Base-by-base conservation (phyloP, 768 basidiomycete genomes). In the Hygrocybe punicea region DNA sequence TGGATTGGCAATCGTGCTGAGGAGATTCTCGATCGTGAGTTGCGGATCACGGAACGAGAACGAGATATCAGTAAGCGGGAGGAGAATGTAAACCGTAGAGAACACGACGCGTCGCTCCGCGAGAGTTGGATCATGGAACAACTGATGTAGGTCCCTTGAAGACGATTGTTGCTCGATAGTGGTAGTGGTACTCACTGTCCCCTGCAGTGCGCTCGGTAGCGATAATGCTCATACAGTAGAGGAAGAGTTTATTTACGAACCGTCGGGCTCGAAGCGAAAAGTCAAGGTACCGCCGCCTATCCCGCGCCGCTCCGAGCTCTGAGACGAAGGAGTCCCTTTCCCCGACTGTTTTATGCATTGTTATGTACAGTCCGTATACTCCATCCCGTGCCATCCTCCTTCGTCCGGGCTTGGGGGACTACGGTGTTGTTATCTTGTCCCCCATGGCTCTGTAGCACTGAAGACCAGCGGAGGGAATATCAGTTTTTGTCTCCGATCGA, bases 51-150 rank as follows among this genome's bases (percentile, higher is more conserved):
- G 4, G 91, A 93, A 53, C 81, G 91, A 57, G 91, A 93, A 63
- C 82, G 91, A 24, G 92, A 93, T 59, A 91, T 93, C 55, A 85
- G 89, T 65, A 85, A 86, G 51, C 88, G 91, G 36, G 91, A 93
- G 71, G 91, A 93, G 67, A 81, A 76, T 49, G 85, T 93, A 59
- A 93, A 93, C 66, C 87, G 88, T 55, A 78, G 91, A 55, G 91
- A 93, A 68, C 87, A 91, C 40, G 91, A 93, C 65, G 89, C 91
- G 53, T 84, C 90, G 50, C 83, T 91, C 63, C 90, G 91, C 56
- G 91, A 93, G 69, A 79, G 76, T 25, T 93, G 91, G 91, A 92
- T 93, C 65, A 92, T 93, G 91, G 92, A 93, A 60, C 91, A 93
- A 64, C 82, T 93, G 35, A 85, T 90, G 92, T 93, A 77, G 62